Conservation (phyloP, 2,329 filamentous ascomycete species). For the Nemania bipapillata region DNA sequence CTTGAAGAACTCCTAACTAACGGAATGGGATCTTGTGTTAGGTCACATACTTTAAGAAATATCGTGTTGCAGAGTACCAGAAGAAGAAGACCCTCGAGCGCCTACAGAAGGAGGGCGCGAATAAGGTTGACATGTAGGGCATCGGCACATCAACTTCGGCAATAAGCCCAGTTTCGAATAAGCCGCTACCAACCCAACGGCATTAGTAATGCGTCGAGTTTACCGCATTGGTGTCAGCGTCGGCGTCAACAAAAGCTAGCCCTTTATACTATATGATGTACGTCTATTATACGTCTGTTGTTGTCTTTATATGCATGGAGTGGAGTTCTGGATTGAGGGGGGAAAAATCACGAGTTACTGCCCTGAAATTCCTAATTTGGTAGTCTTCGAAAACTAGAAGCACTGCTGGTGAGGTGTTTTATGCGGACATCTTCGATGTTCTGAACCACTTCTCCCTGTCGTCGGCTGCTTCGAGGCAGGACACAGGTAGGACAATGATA, state of each 20-base stretch:
- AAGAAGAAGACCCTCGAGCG: constrained; percentile 81
- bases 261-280: constrained; percentile 42
- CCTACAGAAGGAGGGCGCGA: constrained; percentile 77
- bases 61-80: constrained; percentile 89
- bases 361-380: constrained; percentile 21
- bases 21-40: constrained; percentile 52
- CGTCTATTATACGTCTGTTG: constrained; percentile 25
- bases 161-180: constrained; percentile 17
- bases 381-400: not conserved
- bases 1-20: not conserved
- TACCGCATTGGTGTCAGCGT: not conserved
- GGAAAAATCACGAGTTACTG: constrained; percentile 27
- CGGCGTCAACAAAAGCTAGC: constrained; percentile 1
- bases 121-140: constrained; percentile 58
- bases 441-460: not conserved
- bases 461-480: not conserved
- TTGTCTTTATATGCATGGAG: constrained; percentile 32
- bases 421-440: not conserved
- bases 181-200: not conserved
- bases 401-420: not conserved
- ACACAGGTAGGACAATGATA: not conserved
- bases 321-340: constrained; percentile 36
- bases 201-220: not conserved
- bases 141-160: too few species aligned
- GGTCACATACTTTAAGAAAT: constrained; percentile 98